Evolutionary conservation across 2,329 filamentous ascomycete genomes (phyloP).

Genomic region (Tolypocladium tropicale): DNA sequence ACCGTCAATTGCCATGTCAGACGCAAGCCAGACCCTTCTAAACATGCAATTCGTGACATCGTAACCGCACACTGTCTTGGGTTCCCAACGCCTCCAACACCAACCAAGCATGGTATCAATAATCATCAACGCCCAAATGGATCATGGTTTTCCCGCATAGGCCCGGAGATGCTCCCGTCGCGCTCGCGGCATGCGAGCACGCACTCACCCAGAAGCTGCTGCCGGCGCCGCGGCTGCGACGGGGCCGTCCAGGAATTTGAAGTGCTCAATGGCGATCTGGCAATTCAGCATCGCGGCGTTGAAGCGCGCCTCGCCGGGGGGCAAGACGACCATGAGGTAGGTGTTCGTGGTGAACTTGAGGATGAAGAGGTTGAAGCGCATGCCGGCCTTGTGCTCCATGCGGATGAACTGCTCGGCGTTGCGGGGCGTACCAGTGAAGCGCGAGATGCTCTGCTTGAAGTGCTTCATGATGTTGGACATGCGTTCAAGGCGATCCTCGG

Average conservation of each 20-base stretch:
- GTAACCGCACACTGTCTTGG: neutral
- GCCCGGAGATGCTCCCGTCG: neutral
- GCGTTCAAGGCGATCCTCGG: conserved; percentile 82
- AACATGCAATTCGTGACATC: neutral
- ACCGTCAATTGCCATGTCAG: neutral
- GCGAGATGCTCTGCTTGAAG: conserved; percentile 77
- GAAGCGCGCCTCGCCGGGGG: conserved; percentile 83
- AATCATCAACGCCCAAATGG: conserved; percentile 1
- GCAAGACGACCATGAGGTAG: conserved; percentile 85
- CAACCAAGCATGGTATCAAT: conserved; percentile 3
- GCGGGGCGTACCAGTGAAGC: conserved; percentile 70
- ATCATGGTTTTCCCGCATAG: neutral
- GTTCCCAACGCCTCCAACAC: neutral
- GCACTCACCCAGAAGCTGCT: conserved; percentile 5
- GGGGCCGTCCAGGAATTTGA: conserved; percentile 54
- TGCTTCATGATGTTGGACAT: conserved; percentile 98
- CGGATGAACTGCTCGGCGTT: conserved; percentile 72
- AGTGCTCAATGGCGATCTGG: conserved; percentile 73
- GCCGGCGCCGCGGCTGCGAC: conserved; percentile 16
- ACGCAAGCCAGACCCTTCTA: neutral
- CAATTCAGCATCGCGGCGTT: conserved; percentile 88
- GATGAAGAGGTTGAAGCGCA: conserved; percentile 85
- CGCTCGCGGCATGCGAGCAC: neutral
- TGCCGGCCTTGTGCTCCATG: conserved; percentile 68
- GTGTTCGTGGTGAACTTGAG: conserved; percentile 96